These are phyloP conservation scores for Metrosideros polymorpha DNA, from an alignment of 441 rosid genomes.

Conservation along the genomic window DNA sequence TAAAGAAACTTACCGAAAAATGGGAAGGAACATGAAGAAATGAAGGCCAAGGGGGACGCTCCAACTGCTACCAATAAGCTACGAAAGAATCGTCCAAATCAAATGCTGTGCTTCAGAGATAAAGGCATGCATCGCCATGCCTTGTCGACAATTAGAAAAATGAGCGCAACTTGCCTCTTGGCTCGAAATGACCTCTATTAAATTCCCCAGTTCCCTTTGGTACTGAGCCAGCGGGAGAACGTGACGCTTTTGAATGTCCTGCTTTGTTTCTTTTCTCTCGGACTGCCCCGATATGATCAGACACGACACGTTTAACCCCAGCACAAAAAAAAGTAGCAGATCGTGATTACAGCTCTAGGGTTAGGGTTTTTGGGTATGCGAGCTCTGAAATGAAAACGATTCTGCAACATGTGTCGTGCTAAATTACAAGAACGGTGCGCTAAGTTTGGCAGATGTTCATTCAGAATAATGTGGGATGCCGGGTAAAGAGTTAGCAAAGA, in stretches of 20 bases:
- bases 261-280: not conserved
- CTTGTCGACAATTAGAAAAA: not conserved
- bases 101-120: not conserved
- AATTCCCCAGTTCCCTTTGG: not conserved
- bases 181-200: not conserved
- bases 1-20: not conserved
- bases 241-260: not conserved
- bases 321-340: not conserved
- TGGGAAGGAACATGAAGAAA: not conserved
- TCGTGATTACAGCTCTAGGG: not conserved
- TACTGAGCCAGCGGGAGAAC: not conserved
- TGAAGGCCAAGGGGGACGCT: not conserved
- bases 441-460: not conserved
- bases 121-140: not conserved
- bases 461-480: not conserved
- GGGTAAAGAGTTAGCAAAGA: not conserved
- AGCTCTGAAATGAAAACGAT: not conserved
- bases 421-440: not conserved
- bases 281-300: not conserved
- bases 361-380: not conserved
- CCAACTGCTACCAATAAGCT: not conserved
- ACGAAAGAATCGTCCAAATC: not conserved
- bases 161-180: not conserved
- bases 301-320: not conserved
- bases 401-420: not conserved